Base-by-base conservation (phyloP, 441 rosid genomes). In the Erodium moschatum region DNA sequence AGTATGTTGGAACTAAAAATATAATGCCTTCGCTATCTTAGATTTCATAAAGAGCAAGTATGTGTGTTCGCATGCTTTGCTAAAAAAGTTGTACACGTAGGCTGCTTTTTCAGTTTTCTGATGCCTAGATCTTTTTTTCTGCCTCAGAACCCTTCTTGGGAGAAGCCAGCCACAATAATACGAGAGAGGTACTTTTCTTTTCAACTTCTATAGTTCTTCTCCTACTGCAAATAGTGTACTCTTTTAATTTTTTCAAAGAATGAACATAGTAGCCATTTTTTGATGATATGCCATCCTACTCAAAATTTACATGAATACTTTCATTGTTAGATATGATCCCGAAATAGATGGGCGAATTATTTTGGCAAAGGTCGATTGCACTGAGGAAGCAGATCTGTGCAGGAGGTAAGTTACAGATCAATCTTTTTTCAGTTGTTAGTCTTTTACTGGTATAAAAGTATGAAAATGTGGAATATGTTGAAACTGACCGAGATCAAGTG, bases 91-190 rank as follows among this genome's bases (percentile, higher is more conserved):
- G 19, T 48, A 46, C 27, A 18, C 64, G 52, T 68, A 20, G 24
- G 61, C 38, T n/a, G 58, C 66, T 21, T 21, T 74, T 72, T 5
- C 5, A 29, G 33, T 69, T 70, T 29, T 52, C 42, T 74, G 62
- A 68, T 46, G 50, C 52, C 75, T 77, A 33, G 35, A 61, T 75
- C 10, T 58, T 76, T 58, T 70, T 64, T 44, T 70, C 77, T 75
- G 61, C 81, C 77, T 67, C 89, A 95, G 97, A 95, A 87, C 86
- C 92, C 97, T 12, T 84, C 96, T 7, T 95, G 99, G 99, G 97
- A 95, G 81, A 95, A 83, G 74, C 86, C 97, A 60, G 94, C 97
- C 73, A 83, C 76, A 75, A 87, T 85, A 73, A 77, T 94, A 64
- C 83, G 84, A 76, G 84, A 88, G 77, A 89, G 94, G 99, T 94